Evolutionary conservation across 805 yeast species (phyloP).

Genomic region (Kodamaea kaohsiungensis): DNA sequence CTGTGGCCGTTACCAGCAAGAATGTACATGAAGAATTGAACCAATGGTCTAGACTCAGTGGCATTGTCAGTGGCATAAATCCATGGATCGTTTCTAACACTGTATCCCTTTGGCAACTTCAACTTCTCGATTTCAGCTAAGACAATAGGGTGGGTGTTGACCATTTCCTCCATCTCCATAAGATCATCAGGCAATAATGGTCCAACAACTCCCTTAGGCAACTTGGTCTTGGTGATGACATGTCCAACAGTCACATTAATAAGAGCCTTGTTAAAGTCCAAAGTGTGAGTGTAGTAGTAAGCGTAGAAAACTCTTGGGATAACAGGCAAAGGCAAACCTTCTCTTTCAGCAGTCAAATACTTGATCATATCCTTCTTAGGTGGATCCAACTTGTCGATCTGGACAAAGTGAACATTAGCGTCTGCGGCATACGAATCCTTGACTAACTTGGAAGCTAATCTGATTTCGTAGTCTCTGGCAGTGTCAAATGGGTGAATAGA

Average conservation of each 20-base stretch:
- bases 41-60: slow-evolving; percentile 58
- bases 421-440: slow-evolving; percentile 56
- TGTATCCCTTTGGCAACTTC: slow-evolving; percentile 56
- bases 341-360: slow-evolving; percentile 66
- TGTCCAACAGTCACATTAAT: slow-evolving; percentile 65
- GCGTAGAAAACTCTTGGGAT: slow-evolving; percentile 70
- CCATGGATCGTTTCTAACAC: slow-evolving; percentile 76
- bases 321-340: slow-evolving; percentile 47
- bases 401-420: slow-evolving; percentile 61
- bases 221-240: slow-evolving; percentile 53
- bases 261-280: slow-evolving; percentile 66
- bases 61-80: slow-evolving; percentile 79
- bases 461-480: slow-evolving; percentile 58
- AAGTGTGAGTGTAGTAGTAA: slow-evolving; percentile 56
- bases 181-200: slow-evolving; percentile 72
- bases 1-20: slow-evolving; percentile 61
- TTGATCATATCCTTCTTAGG: slow-evolving; percentile 72
- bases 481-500: slow-evolving; percentile 58
- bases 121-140: slow-evolving; percentile 66
- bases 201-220: slow-evolving; percentile 66
- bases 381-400: slow-evolving; percentile 72
- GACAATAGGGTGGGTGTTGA: slow-evolving; percentile 56
- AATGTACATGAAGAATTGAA: slow-evolving; percentile 76
- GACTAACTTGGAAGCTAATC: slow-evolving; percentile 57
- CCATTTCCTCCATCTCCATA: slow-evolving; percentile 50